phyloP scores from a whole-genome alignment of 306 rosid genomes.

The Ammopiptanthus mongolicus region DNA sequence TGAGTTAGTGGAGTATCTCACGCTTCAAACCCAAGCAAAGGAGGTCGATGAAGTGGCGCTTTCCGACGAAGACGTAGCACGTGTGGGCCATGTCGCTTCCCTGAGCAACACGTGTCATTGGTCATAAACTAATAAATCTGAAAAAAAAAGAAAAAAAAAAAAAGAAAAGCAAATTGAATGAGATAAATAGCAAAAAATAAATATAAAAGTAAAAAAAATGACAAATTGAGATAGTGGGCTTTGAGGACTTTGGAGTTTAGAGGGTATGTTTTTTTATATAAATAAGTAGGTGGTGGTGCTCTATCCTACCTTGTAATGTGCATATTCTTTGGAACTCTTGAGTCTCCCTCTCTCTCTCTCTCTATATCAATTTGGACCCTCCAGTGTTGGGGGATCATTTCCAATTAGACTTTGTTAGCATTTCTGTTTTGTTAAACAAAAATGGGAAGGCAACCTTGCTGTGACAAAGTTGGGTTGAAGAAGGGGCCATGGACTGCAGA shows the following conservation, averaged over 20 bases:
- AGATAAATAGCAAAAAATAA: not conserved
- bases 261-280: constrained; percentile 21
- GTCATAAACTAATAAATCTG: not conserved
- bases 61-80: constrained; percentile 47
- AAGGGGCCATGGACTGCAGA: constrained; percentile 90
- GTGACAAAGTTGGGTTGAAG: constrained; percentile 97
- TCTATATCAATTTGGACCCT: not conserved
- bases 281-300: constrained; percentile 49
- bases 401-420: not conserved
- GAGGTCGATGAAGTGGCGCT: constrained; percentile 48
- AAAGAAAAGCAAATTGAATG: not conserved
- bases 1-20: constrained; percentile 32
- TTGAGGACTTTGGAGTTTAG: constrained; percentile 13
- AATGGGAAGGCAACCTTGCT: constrained; percentile 98
- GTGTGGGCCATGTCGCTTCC: constrained; percentile 35
- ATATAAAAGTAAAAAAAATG: not conserved
- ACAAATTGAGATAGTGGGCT: constrained; percentile 17
- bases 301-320: constrained; percentile 23
- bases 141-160: not conserved
- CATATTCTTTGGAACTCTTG: constrained; percentile 15
- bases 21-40: constrained; percentile 57
- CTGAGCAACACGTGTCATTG: constrained; percentile 24
- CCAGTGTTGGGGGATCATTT: constrained; percentile 7
- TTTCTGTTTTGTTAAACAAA: not conserved
- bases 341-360: not conserved